A percentile compares a stretch with the other conserved stretches of the same genome.
Evolutionary conservation across 1,139 yeast species (phyloP).

Genomic region (Suhomyces choctaworum): DNA sequence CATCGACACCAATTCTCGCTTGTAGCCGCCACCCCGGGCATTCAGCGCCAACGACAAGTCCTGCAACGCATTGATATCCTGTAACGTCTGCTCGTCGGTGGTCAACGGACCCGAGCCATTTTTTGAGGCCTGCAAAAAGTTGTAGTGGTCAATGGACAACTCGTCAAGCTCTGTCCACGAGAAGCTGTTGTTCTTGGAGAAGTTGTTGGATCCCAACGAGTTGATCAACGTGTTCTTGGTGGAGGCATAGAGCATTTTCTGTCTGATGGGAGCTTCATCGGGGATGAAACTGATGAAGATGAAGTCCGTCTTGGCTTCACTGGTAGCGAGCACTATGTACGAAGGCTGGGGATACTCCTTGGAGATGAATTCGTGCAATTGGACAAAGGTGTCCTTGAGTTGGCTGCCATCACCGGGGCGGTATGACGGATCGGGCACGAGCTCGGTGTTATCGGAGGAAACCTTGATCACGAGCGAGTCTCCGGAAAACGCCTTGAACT

Average conservation of each 20-base stretch:
- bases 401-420: constrained; percentile 21
- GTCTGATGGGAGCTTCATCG: constrained; percentile 76
- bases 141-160: constrained; percentile 52
- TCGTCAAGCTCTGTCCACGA: constrained; percentile 64
- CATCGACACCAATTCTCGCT: constrained; percentile 42
- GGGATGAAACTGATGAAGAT: constrained; percentile 85
- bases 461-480: constrained; percentile 41
- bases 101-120: constrained; percentile 53
- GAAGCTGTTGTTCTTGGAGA: constrained; percentile 51
- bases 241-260: constrained; percentile 93
- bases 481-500: constrained; percentile 26
- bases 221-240: constrained; percentile 74
- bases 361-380: constrained; percentile 34
- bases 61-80: constrained; percentile 44
- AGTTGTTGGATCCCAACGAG: constrained; percentile 66
- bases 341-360: constrained; percentile 52
- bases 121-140: constrained; percentile 25
- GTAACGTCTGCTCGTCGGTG: constrained; percentile 57
- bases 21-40: constrained; percentile 20
- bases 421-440: constrained; percentile 34
- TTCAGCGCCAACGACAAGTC: constrained; percentile 29
- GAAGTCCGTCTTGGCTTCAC: constrained; percentile 28
- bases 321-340: constrained; percentile 55
- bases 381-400: constrained; percentile 37
- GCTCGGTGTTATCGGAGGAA: constrained; percentile 47